These are phyloP conservation scores for Jaenimonas drosophilae DNA, from an alignment of 208 protist species.

Conservation along the genomic window DNA sequence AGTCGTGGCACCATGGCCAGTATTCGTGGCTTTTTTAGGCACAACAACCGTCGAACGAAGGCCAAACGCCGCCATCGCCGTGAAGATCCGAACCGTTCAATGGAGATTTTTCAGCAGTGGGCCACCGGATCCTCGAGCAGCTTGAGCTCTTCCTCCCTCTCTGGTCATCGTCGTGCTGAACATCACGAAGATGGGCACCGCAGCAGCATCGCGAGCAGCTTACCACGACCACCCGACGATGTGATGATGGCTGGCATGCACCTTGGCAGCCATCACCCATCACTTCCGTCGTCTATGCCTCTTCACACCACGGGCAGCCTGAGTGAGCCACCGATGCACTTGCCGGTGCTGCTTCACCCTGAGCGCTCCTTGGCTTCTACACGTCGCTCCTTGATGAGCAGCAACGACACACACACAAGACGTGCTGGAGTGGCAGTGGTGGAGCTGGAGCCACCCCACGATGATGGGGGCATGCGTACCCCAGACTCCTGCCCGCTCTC, in stretches of 20 bases:
- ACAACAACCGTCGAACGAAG: neutral
- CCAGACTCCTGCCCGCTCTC: no score
- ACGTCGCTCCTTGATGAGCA: no score
- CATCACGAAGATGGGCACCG: neutral
- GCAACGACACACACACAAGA: no score
- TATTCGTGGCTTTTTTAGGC: neutral
- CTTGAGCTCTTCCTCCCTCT: neutral
- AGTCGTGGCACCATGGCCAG: neutral
- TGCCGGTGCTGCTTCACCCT: neutral
- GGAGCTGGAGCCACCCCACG: neutral
- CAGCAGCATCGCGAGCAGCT: conserved; percentile 21
- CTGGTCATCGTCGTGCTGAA: neutral
- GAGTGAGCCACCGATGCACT: no score
- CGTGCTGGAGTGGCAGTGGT: neutral
- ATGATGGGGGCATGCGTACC: no score
- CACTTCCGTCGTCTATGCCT: neutral
- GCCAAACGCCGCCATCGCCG: neutral
- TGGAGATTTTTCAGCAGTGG: no score
- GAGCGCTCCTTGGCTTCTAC: no score
- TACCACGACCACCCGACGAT: conserved; percentile 17
- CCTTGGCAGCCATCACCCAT: neutral
- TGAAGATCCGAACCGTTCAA: neutral
- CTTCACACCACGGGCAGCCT: neutral
- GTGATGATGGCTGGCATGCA: conserved; percentile 6
- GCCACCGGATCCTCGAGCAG: no score